Percentiles rank a stretch among this genome's conserved stretches.
These are phyloP conservation scores for Colletotrichum sp. DNA, from an alignment of 2,329 filamentous ascomycete genomes.

Conservation along the genomic window DNA sequence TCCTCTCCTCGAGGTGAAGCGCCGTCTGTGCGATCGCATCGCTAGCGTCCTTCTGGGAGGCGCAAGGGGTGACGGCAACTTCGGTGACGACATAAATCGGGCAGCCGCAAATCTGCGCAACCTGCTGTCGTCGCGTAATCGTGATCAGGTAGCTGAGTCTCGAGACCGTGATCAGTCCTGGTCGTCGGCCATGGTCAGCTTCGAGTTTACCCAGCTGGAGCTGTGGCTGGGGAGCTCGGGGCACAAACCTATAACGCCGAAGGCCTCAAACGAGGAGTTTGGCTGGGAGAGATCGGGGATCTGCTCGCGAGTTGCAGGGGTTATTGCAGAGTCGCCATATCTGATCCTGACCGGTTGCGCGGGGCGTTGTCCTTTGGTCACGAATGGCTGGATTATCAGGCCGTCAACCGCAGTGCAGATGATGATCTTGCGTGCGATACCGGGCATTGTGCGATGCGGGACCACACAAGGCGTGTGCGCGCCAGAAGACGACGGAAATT, in stretches of 20 bases:
- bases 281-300: constrained; percentile 47
- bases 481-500: not conserved
- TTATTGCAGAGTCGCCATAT: constrained; percentile 64
- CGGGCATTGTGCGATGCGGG: constrained; percentile 62
- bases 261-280: constrained; percentile 60
- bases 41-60: constrained; percentile 75
- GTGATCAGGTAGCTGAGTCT: constrained; percentile 83
- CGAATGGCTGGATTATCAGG: constrained; percentile 76
- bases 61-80: constrained; percentile 87
- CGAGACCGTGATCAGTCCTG: constrained; percentile 85
- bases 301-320: constrained; percentile 47
- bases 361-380: constrained; percentile 61
- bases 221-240: not conserved
- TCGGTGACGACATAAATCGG: constrained; percentile 88
- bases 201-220: not conserved
- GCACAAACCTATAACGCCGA: constrained; percentile 61
- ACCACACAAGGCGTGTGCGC: not conserved
- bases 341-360: constrained; percentile 68
- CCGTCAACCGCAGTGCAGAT: constrained; percentile 84
- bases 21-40: constrained; percentile 70
- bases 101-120: constrained; percentile 82
- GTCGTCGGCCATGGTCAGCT: constrained; percentile 11
- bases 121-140: constrained; percentile 84
- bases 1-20: constrained; percentile 40
- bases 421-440: constrained; percentile 77